Conservation (phyloP, 257 asterid species). For the Solanum stenotomum region DNA sequence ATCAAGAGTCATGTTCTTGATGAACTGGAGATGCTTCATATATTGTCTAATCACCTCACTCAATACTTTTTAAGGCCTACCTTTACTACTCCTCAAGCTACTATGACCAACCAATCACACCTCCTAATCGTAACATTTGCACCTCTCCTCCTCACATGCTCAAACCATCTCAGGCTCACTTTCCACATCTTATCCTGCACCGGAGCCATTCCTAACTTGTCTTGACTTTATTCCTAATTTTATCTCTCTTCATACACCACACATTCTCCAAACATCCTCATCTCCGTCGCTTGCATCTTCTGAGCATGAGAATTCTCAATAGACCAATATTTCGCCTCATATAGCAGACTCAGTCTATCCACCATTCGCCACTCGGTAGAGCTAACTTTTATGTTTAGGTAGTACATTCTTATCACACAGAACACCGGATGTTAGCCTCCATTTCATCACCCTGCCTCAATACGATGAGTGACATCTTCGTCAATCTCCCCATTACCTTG, state of each 20-base stretch:
- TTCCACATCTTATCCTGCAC: neutral
- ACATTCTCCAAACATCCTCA: neutral
- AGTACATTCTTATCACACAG: neutral
- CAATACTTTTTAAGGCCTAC: neutral
- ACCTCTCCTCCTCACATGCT: neutral
- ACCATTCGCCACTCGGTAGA: neutral
- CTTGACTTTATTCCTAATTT: neutral
- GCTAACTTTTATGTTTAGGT: neutral
- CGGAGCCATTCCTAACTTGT: neutral
- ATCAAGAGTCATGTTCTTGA: neutral
- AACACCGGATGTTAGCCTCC: neutral
- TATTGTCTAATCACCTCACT: neutral
- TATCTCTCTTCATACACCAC: neutral
- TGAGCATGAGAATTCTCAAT: neutral
- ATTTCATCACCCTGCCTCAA: neutral
- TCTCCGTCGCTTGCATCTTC: neutral
- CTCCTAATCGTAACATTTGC: no score
- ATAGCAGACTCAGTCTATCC: neutral
- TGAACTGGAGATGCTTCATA: neutral
- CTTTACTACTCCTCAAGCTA: neutral
- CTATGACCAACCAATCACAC: neutral
- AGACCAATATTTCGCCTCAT: neutral
- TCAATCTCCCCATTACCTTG: neutral
- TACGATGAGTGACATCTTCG: neutral
- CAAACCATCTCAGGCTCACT: neutral